Evolutionary conservation across 2,329 filamentous ascomycete species (phyloP).

Genomic region (Blastomyces gilchristii): DNA sequence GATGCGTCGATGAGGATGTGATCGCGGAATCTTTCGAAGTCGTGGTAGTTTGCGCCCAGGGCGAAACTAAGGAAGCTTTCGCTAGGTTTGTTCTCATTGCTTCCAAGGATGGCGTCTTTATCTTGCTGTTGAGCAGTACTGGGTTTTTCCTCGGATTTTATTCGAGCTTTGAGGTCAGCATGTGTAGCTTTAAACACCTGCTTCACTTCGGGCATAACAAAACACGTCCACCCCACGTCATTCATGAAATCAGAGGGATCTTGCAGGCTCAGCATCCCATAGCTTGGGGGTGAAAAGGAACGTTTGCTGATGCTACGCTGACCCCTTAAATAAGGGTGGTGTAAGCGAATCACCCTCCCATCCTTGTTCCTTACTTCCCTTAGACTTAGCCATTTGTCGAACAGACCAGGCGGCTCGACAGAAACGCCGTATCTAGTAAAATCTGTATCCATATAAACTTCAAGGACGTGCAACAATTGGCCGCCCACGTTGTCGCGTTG

Average conservation of each 20-base stretch:
- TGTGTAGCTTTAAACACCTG: conserved; percentile 30
- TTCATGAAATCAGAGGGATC: conserved; percentile 50
- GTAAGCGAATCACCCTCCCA: neutral
- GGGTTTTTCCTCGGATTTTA: conserved; percentile 19
- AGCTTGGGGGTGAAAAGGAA: conserved; percentile 26
- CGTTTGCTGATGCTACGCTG: conserved; percentile 31
- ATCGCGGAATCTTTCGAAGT: conserved; percentile 14
- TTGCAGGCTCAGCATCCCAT: conserved; percentile 44
- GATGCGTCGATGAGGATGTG: conserved; percentile 9
- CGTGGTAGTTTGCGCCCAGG: conserved; percentile 15
- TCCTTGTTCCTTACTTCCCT: conserved; percentile 10
- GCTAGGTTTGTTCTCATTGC: neutral
- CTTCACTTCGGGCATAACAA: conserved; percentile 43
- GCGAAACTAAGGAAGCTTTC: conserved; percentile 12
- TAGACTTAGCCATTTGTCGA: conserved; percentile 29
- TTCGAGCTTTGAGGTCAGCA: conserved; percentile 18
- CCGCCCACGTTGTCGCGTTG: conserved; percentile 25
- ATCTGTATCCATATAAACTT: conserved; percentile 41
- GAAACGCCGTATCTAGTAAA: conserved; percentile 40
- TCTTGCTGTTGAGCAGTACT: neutral
- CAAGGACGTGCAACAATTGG: conserved; percentile 41
- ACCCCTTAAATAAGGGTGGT: conserved; percentile 24
- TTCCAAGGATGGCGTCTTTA: neutral
- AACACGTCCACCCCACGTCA: conserved; percentile 44
- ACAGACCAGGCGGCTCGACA: conserved; percentile 38